Conservation (phyloP, 768 basidiomycete genomes). For the Leucocoprinus birnbaumii region DNA sequence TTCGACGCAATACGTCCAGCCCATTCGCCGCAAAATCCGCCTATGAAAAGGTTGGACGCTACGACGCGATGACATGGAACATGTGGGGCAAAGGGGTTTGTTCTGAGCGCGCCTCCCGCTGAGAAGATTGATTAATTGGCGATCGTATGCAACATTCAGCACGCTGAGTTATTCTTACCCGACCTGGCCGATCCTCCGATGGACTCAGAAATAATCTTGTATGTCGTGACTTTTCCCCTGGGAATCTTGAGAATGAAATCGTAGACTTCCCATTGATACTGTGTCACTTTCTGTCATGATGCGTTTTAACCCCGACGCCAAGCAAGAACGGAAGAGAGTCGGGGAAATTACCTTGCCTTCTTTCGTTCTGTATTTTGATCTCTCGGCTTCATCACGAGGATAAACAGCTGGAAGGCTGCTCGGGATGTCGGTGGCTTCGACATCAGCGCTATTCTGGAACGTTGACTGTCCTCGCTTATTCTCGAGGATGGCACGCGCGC, state of each 20-base stretch:
- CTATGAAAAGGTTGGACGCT: constrained; percentile 55
- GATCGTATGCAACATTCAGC: neutral
- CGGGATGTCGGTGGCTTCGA: neutral
- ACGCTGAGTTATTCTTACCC: constrained; percentile 32
- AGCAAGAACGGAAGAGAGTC: neutral
- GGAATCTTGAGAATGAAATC: constrained; percentile 51
- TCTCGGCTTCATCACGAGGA: constrained; percentile 23
- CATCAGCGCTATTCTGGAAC: neutral
- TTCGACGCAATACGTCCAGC: constrained; percentile 22
- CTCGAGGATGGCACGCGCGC: neutral
- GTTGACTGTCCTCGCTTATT: neutral
- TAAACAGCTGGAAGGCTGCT: constrained; percentile 14
- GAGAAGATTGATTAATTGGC: neutral
- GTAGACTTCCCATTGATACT: constrained; percentile 60
- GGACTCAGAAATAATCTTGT: constrained; percentile 47
- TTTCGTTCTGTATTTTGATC: constrained; percentile 28
- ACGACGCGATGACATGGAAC: constrained; percentile 74
- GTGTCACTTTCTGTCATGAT: constrained; percentile 39
- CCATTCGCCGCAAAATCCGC: constrained; percentile 67
- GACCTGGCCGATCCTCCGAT: constrained; percentile 64
- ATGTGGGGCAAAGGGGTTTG: constrained; percentile 65
- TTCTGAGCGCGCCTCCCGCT: constrained; percentile 64
- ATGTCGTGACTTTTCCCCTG: constrained; percentile 50
- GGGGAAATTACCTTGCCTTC: constrained; percentile 30
- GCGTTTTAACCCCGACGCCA: neutral